Percentiles rank a stretch among this genome's conserved stretches.
phyloP scores from a whole-genome alignment of 176 grass and related monocot species.

The Avena sativa region DNA sequence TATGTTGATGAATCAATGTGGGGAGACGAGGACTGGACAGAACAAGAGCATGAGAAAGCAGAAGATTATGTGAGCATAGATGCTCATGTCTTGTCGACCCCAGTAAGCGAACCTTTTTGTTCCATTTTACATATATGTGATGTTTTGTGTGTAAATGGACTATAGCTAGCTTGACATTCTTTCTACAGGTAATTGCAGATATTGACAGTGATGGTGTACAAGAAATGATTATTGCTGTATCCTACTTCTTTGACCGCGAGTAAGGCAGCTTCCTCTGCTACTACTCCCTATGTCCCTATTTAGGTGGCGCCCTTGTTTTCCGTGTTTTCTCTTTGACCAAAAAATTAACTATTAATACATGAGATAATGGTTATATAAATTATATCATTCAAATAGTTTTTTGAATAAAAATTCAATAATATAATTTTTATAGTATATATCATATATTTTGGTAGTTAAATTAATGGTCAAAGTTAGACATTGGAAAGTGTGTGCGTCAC shows the following conservation, averaged over 20 bases:
- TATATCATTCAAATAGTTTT: too few relatives aligned
- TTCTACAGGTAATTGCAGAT: slow-evolving; percentile 89
- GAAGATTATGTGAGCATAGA: slow-evolving; percentile 92
- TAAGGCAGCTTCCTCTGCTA: slow-evolving; percentile 52
- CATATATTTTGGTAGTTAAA: too few relatives aligned
- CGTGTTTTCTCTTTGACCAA: too few relatives aligned
- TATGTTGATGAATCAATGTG: slow-evolving; percentile 58
- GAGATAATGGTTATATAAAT: too few relatives aligned
- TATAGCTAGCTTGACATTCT: slow-evolving; percentile 42
- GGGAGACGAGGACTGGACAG: slow-evolving; percentile 97
- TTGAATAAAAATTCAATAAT: too few relatives aligned
- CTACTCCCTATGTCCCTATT: background rate
- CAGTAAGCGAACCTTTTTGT: slow-evolving; percentile 58
- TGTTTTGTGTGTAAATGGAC: slow-evolving; percentile 21
- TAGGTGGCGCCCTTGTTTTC: background rate
- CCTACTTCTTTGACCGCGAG: slow-evolving; percentile 90
- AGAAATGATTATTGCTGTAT: slow-evolving; percentile 92
- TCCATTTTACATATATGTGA: slow-evolving; percentile 38
- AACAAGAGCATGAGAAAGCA: slow-evolving; percentile 70
- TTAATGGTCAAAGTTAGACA: too few relatives aligned
- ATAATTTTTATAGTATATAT: too few relatives aligned
- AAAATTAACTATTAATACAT: too few relatives aligned
- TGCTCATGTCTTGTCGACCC: slow-evolving; percentile 87
- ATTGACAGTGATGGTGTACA: slow-evolving; percentile 90
- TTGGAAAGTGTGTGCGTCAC: too few relatives aligned